Conservation (phyloP, 2,329 filamentous ascomycete genomes). For the Didymella keratinophila region DNA sequence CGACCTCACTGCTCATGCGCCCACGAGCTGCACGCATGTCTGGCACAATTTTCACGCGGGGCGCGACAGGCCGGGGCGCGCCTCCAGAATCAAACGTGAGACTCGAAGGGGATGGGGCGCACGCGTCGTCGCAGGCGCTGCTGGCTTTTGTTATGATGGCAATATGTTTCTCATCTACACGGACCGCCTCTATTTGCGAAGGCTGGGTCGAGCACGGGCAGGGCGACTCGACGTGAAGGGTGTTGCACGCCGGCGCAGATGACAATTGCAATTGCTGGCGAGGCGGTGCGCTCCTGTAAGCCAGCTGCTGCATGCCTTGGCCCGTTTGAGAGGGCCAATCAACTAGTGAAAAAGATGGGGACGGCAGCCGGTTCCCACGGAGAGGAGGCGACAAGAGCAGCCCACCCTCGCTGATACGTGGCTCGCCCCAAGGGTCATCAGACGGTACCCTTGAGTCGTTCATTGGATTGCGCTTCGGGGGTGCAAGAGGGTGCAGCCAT, state of each 20-base stretch:
- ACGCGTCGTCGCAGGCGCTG: not conserved
- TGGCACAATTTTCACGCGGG: conserved; percentile 32
- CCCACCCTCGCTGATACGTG: conserved; percentile 33
- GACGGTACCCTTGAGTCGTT: conserved; percentile 35
- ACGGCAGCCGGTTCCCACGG: conserved; percentile 28
- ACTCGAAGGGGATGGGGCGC: not conserved
- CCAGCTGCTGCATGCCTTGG: conserved; percentile 18
- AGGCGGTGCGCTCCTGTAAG: conserved; percentile 13
- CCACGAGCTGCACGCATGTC: conserved; percentile 28
- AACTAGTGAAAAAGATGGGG: conserved; percentile 19
- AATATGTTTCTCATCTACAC: conserved; percentile 38
- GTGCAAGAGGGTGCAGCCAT: conserved; percentile 26
- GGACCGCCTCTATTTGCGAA: conserved; percentile 33
- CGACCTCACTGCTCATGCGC: conserved; percentile 29
- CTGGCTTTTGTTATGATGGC: conserved; percentile 21
- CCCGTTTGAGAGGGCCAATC: conserved; percentile 19
- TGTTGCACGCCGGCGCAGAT: conserved; percentile 9
- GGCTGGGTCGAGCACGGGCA: conserved; percentile 15
- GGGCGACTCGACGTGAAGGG: conserved; percentile 23
- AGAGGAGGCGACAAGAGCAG: conserved; percentile 23
- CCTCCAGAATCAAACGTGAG: not conserved
- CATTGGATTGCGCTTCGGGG: conserved; percentile 34
- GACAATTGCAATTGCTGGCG: conserved; percentile 10
- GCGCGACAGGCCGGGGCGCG: conserved; percentile 24
- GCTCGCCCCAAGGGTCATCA: conserved; percentile 36